Conservation (phyloP, 2,329 filamentous ascomycete genomes). For the Trichoderma harzianum region DNA sequence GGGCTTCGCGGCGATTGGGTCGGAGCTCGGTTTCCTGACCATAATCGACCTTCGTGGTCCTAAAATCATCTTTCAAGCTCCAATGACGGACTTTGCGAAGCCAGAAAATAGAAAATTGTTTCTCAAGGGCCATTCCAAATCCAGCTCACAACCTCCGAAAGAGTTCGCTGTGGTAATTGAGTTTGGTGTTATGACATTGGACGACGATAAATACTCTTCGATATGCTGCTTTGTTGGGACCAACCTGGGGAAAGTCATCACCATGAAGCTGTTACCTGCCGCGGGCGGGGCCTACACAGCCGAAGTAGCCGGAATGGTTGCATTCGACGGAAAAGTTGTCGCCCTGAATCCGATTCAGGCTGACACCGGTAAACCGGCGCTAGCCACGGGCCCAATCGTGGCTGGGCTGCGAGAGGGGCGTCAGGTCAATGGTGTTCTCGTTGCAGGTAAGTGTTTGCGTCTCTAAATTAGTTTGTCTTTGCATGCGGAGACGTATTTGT, state of each 20-base stretch:
- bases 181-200: conserved; percentile 89
- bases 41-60: conserved; percentile 88
- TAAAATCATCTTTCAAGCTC: conserved; percentile 72
- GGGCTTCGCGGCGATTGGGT: conserved; percentile 85
- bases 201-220: conserved; percentile 93
- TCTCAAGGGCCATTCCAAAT: conserved; percentile 43
- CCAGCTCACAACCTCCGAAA: conserved; percentile 39
- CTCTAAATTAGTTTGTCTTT: not conserved
- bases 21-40: conserved; percentile 74
- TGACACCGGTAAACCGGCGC: conserved; percentile 71
- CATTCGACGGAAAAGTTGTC: conserved; percentile 67
- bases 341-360: conserved; percentile 76
- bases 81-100: conserved; percentile 70
- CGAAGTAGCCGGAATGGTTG: conserved; percentile 64
- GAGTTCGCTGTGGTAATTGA: conserved; percentile 83
- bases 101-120: conserved; percentile 75
- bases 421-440: conserved; percentile 74
- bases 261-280: conserved; percentile 84
- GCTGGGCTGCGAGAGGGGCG: conserved; percentile 71
- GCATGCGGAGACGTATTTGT: not conserved
- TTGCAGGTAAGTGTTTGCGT: conserved; percentile 58
- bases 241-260: conserved; percentile 75
- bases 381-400: conserved; percentile 71
- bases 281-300: conserved; percentile 65
- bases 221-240: conserved; percentile 92